These are phyloP conservation scores for Yarrowia hollandica DNA, from an alignment of 805 yeast species.

Conservation along the genomic window DNA sequence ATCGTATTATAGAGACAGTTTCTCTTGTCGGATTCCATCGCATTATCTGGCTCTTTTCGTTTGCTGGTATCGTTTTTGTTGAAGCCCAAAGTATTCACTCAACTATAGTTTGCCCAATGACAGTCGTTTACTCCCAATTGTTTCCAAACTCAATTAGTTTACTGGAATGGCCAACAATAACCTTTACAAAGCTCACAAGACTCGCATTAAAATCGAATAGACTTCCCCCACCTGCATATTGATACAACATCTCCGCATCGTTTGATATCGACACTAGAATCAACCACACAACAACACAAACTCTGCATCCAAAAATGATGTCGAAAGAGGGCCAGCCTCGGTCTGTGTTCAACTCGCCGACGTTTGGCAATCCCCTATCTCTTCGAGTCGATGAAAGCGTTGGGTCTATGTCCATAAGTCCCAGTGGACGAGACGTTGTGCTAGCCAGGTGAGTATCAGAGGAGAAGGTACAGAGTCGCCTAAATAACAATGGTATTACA, in stretches of 20 bases:
- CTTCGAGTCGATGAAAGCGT: conserved; percentile 88
- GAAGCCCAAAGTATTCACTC: too few species aligned
- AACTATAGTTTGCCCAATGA: too few species aligned
- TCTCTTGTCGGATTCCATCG: not conserved
- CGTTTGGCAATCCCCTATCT: conserved; percentile 80
- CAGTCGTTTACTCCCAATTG: too few species aligned
- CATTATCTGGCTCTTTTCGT: not conserved
- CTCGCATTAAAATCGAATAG: too few species aligned
- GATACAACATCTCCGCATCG: too few species aligned
- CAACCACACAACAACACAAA: not conserved
- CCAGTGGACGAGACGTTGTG: conserved; percentile 90
- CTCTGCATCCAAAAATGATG: not conserved
- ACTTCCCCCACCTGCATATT: not conserved
- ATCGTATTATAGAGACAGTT: not conserved
- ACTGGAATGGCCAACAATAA: too few species aligned
- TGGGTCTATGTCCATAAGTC: conserved; percentile 85
- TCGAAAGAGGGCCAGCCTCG: conserved; percentile 29
- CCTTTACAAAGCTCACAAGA: too few species aligned
- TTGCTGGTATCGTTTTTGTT: too few species aligned
- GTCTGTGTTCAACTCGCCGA: conserved; percentile 40
- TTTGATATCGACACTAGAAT: too few species aligned
- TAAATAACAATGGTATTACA: not conserved
- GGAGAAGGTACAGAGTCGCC: too few species aligned
- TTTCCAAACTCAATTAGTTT: too few species aligned
- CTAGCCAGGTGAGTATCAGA: conserved; percentile 58